Base-by-base conservation (phyloP, 495 filamentous ascomycete genomes). In the Rusavskia elegans region DNA sequence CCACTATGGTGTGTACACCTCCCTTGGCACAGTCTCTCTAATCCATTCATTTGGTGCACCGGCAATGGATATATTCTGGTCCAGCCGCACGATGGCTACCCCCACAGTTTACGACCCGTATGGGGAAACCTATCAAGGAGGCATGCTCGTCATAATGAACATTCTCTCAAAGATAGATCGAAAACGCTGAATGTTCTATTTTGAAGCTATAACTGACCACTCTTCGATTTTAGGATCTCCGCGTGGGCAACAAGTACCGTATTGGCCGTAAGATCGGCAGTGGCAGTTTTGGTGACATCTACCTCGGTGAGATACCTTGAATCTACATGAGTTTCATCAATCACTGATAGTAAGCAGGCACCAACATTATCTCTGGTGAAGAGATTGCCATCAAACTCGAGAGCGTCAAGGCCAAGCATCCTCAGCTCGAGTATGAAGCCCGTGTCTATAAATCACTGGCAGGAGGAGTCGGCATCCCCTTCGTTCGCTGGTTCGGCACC, bases 381-480 rank as follows among this genome's bases (percentile, higher is more conserved):
- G 93, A 99, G 71, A 99, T 99, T 61, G 93, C 93, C 66, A 99
- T 99, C 73, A 99, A 99, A 73, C 86, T 99, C 46, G 93, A 99
- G 72, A 95, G 87, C 55, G 93, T 97, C 68, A 99, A 99, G 76
- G 93, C 93, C 60, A 99, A 99, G 75, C 93, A 99, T 69, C 93
- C 92, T 38, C 93, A 99, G 67, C 85, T 99, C 42, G 93, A 99
- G 71, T 99, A 99, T 77, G 93, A 99, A 68, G 93, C 93, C 53
- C 89, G 93, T 56, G 93, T 99, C 64, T 99, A 99, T 83, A 99
- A 99, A 72, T 95, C 89, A 21, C 84, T 99, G 53, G 93, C 93
- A 49, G 93, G 93, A 57, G 93, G 93, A 68, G 93, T 99, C 58
- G 93, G 93, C 51, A 99, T 99, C 55, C 93, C 93, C 39, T 99